phyloP scores from a whole-genome alignment of 2,329 filamentous ascomycete species.

The Didymella segeticola region DNA sequence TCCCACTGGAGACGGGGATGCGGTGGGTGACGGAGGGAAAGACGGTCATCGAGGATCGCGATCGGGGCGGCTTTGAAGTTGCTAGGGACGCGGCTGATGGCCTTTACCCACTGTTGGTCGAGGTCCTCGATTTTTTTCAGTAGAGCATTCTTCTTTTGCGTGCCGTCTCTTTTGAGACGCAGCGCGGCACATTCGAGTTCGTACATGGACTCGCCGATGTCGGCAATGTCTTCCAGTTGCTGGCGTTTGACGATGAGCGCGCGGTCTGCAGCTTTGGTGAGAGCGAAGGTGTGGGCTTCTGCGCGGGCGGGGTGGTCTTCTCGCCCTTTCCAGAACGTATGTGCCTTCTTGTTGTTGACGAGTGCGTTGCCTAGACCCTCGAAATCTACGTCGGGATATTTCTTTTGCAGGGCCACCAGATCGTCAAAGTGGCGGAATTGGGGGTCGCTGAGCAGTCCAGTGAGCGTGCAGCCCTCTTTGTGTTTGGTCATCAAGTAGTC shows the following conservation, averaged over 20 bases:
- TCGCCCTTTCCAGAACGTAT: neutral
- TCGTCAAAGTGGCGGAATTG: constrained; percentile 17
- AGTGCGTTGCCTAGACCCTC: neutral
- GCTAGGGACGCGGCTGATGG: neutral
- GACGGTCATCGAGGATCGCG: constrained; percentile 38
- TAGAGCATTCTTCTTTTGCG: constrained; percentile 25
- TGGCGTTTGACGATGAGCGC: constrained; percentile 7
- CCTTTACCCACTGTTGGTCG: constrained; percentile 21
- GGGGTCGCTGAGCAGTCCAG: constrained; percentile 24
- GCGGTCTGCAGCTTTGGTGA: constrained; percentile 7
- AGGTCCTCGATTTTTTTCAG: constrained; percentile 50
- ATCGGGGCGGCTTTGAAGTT: constrained; percentile 16
- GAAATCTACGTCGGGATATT: constrained; percentile 24
- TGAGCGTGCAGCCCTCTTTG: constrained; percentile 25
- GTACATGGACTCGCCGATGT: constrained; percentile 38
- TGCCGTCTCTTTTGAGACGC: constrained; percentile 26
- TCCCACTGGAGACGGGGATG: constrained; percentile 63
- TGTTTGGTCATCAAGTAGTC: constrained; percentile 33
- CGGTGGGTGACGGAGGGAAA: constrained; percentile 29
- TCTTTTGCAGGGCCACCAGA: constrained; percentile 11
- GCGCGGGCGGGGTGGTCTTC: constrained; percentile 15
- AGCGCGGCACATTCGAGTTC: constrained; percentile 37
- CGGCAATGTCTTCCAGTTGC: constrained; percentile 25
- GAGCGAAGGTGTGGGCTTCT: constrained; percentile 4
- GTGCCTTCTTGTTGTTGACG: neutral